A percentile compares a stretch with the other conserved stretches of the same genome.
phyloP scores from a whole-genome alignment of 192 early-diverging fungal genomes.

The Phycomyces blakesleeanus region DNA sequence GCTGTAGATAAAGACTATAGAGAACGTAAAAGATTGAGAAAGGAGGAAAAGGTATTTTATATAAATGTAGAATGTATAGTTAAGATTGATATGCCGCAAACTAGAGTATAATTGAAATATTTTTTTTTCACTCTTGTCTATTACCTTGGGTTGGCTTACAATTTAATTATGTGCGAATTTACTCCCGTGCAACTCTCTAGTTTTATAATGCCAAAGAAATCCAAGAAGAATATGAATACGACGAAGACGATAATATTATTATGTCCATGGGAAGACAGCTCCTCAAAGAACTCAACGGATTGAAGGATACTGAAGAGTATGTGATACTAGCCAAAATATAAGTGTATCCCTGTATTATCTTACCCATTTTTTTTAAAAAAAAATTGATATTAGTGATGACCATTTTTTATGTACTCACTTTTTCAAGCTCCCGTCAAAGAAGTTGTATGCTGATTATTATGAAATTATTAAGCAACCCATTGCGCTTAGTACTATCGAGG shows the following conservation, averaged over 20 bases:
- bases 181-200: too few relatives aligned
- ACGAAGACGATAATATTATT: not conserved
- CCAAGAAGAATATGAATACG: not conserved
- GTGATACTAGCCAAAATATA: not conserved
- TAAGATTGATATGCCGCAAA: not conserved
- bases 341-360: not conserved
- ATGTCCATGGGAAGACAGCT: not conserved
- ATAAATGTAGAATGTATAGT: not conserved
- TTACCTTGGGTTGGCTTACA: too few relatives aligned
- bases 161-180: too few relatives aligned
- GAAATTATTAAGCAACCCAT: conserved; percentile 54
- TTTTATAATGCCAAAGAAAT: not conserved
- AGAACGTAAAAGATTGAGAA: conserved; percentile 22
- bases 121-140: not conserved
- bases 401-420: conserved; percentile 33
- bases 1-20: conserved; percentile 21
- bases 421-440: conserved; percentile 37
- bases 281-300: conserved; percentile 10
- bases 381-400: conserved; percentile 24
- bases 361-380: too few relatives aligned
- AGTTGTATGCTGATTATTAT: conserved; percentile 47
- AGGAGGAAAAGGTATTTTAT: conserved; percentile 1
- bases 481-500: conserved; percentile 47
- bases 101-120: not conserved
- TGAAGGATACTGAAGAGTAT: conserved; percentile 26